A percentile compares a stretch with the other conserved stretches of the same genome.
phyloP scores from a whole-genome alignment of 106 monocot species.

The Platanthera zijinensis region DNA sequence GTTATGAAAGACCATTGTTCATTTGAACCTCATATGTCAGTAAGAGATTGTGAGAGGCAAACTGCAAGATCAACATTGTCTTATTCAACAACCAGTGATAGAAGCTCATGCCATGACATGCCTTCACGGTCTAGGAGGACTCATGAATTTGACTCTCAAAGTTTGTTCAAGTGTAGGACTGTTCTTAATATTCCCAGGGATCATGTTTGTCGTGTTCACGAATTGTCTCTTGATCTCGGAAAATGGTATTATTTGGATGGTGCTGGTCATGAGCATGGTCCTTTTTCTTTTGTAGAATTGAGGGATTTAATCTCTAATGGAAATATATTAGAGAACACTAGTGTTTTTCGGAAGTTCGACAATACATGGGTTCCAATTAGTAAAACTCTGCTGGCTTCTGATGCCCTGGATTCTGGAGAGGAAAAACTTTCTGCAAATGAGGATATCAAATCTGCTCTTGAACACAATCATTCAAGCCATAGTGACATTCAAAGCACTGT shows the following conservation, averaged over 20 bases:
- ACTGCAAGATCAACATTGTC: slow-evolving; percentile 40
- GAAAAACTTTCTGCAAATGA: slow-evolving; percentile 1
- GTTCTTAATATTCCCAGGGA: slow-evolving; percentile 49
- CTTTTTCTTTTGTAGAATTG: slow-evolving; percentile 73
- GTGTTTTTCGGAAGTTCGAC: slow-evolving; percentile 86
- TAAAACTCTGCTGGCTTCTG: slow-evolving; percentile 8
- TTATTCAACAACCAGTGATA: slow-evolving; percentile 38
- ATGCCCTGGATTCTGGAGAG: slow-evolving; percentile 15
- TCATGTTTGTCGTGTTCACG: slow-evolving; percentile 66
- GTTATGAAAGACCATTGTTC: slow-evolving; percentile 67
- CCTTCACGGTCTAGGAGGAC: slow-evolving; percentile 27
- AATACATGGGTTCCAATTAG: slow-evolving; percentile 81
- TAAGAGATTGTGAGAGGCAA: slow-evolving; percentile 46
- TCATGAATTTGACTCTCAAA: slow-evolving; percentile 47
- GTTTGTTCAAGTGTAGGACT: slow-evolving; percentile 36
- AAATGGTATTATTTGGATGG: slow-evolving; percentile 95
- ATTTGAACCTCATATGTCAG: slow-evolving; percentile 37
- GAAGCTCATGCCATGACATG: slow-evolving; percentile 33
- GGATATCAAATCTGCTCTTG: slow-evolving; percentile 14
- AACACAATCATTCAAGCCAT: neutral
- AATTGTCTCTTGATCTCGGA: slow-evolving; percentile 62
- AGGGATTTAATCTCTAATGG: slow-evolving; percentile 52
- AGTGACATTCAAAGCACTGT: slow-evolving; percentile 10
- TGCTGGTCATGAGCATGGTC: slow-evolving; percentile 80
- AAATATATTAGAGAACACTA: slow-evolving; percentile 51